Percentiles rank a stretch among this genome's conserved stretches.
Evolutionary conservation across 1,284 basidiomycete genomes (phyloP).

Genomic region (Xanthoconium separans): DNA sequence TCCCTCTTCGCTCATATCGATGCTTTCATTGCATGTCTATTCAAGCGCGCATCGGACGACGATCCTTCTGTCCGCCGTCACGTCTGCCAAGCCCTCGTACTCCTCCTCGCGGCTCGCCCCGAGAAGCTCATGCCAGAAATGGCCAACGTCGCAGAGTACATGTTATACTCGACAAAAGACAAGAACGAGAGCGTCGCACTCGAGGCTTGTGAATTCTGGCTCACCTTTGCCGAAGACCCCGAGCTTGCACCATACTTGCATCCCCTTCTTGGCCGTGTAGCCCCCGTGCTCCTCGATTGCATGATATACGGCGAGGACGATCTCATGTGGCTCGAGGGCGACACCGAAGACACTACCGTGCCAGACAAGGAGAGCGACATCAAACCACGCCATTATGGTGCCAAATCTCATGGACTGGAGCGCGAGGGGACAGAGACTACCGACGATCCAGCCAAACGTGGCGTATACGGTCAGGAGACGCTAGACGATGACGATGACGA

Average conservation of each 20-base stretch:
- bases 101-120: constrained; percentile 89
- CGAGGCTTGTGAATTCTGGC: constrained; percentile 99
- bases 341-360: constrained; percentile 85
- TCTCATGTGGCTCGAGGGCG: constrained; percentile 93
- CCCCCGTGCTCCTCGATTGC: constrained; percentile 91
- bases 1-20: constrained; percentile 92
- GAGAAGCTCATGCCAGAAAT: constrained; percentile 98
- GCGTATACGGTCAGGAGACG: constrained; percentile 73
- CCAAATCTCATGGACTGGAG: constrained; percentile 81
- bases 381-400: constrained; percentile 90
- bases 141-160: constrained; percentile 95
- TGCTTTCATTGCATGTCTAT: constrained; percentile 88
- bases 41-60: constrained; percentile 93
- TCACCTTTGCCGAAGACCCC: constrained; percentile 96
- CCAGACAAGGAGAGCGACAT: constrained; percentile 95
- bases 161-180: constrained; percentile 98
- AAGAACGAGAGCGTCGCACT: constrained; percentile 93
- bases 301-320: constrained; percentile 99
- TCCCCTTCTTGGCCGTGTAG: constrained; percentile 85
- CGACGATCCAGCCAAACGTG: constrained; percentile 50
- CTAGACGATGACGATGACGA: constrained; percentile 77
- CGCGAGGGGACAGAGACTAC: constrained; percentile 59
- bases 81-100: constrained; percentile 94
- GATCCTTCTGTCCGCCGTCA: constrained; percentile 91
- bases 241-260: constrained; percentile 82